phyloP scores from a whole-genome alignment of 345 rosid species.

The Eucalyptus sp. region DNA sequence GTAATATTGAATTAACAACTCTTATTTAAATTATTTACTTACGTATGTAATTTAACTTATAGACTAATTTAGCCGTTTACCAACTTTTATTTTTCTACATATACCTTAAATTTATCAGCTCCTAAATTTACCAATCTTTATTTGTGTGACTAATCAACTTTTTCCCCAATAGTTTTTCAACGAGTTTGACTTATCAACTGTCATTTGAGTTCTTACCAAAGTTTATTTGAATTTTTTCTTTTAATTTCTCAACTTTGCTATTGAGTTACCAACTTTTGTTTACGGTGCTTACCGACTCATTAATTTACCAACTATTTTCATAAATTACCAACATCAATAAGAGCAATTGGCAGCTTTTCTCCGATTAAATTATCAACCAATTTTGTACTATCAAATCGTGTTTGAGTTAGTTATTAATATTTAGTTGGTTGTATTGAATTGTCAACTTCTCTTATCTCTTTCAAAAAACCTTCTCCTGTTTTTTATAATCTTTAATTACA shows the following conservation, averaged over 20 bases:
- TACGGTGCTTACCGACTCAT: not conserved
- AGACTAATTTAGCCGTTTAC: not conserved
- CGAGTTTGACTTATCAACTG: not conserved
- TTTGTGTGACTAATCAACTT: not conserved
- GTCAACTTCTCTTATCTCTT: not conserved
- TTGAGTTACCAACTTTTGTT: not conserved
- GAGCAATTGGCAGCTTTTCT: not conserved
- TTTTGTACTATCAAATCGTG: not conserved
- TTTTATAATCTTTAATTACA: no score
- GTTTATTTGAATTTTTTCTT: no score
- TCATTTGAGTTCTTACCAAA: not conserved
- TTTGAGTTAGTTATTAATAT: no score
- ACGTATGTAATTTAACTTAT: not conserved
- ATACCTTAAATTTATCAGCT: not conserved
- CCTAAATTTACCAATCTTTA: not conserved
- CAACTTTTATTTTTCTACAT: not conserved
- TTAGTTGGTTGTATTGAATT: not conserved
- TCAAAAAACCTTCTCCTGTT: not conserved
- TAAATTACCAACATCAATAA: not conserved
- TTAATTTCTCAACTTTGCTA: not conserved
- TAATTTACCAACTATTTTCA: not conserved
- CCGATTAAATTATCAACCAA: not conserved
- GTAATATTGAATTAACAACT: not conserved
- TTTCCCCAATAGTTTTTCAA: not conserved
- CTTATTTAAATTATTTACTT: not conserved